Evolutionary conservation across 2,329 filamentous ascomycete species (phyloP).

Genomic region (Talaromyces sp.): DNA sequence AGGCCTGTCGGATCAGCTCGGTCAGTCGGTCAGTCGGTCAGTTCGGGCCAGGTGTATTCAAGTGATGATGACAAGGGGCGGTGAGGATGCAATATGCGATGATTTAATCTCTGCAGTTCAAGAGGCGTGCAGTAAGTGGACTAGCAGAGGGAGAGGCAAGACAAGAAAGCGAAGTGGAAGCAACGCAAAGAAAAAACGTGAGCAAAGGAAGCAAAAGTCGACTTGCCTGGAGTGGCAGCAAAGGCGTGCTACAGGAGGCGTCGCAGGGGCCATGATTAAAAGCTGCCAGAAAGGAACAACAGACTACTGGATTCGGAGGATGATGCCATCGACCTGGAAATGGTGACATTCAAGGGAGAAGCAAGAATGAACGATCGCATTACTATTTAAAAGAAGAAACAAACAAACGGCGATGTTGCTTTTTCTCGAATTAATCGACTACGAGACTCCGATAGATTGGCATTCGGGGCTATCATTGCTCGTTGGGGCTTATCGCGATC

Average conservation of each 20-base stretch:
- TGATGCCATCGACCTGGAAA: conserved; percentile 13
- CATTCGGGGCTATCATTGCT: not conserved
- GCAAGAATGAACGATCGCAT: not conserved
- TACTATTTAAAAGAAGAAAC: not conserved
- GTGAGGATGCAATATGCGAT: not conserved
- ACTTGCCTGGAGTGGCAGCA: conserved; percentile 13
- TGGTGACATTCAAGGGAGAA: conserved; percentile 10
- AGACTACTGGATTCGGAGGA: conserved; percentile 1
- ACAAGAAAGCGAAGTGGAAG: not conserved
- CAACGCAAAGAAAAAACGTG: not conserved
- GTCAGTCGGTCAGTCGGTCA: not conserved
- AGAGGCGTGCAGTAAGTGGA: too few relatives aligned
- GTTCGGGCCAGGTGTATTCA: not conserved
- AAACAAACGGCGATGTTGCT: not conserved
- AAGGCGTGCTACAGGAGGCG: conserved; percentile 12
- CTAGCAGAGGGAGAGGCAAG: too few relatives aligned
- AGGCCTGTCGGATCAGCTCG: not conserved
- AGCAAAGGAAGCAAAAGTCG: not conserved
- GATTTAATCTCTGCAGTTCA: not conserved
- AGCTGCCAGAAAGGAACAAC: conserved; percentile 3
- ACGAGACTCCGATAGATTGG: not conserved
- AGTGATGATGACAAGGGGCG: not conserved
- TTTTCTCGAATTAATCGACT: not conserved
- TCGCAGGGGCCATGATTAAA: not conserved
- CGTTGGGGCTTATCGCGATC: not conserved